phyloP scores from a whole-genome alignment of 1,284 basidiomycete species.

The Taiwanofungus camphoratus region DNA sequence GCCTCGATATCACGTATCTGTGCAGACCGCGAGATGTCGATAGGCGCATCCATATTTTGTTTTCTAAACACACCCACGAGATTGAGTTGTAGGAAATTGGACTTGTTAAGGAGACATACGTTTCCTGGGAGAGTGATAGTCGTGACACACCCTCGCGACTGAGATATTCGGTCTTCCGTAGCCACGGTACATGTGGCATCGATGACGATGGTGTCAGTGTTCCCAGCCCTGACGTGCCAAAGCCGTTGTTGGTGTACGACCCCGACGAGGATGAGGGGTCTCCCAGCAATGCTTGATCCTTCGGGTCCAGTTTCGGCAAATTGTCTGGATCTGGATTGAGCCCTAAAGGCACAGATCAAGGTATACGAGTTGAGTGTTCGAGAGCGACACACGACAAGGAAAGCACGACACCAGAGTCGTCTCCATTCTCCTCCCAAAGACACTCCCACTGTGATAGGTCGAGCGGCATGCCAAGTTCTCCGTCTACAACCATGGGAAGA shows the following conservation, averaged over 20 bases:
- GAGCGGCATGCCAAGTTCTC: conserved; percentile 91
- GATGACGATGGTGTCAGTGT: conserved; percentile 33
- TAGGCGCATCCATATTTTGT: conserved; percentile 41
- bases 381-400: too few relatives aligned
- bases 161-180: conserved; percentile 85
- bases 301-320: conserved; percentile 61
- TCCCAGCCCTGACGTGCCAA: conserved; percentile 25
- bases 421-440: conserved; percentile 73
- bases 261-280: conserved; percentile 47
- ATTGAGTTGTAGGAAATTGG: neutral
- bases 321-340: conserved; percentile 64
- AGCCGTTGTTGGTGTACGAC: conserved; percentile 33
- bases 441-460: conserved; percentile 80
- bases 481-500: conserved; percentile 90
- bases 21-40: conserved; percentile 74
- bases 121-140: conserved; percentile 41
- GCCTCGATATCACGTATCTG: conserved; percentile 81
- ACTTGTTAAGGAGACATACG: conserved; percentile 35
- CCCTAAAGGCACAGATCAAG: conserved; percentile 37
- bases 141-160: conserved; percentile 58
- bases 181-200: conserved; percentile 71
- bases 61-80: conserved; percentile 31
- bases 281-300: conserved; percentile 63
- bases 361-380: too few relatives aligned
- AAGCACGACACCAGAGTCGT: conserved; percentile 55